Evolutionary conservation across 1,284 basidiomycete species (phyloP).

Genomic region (Bondarzewia mesenterica): DNA sequence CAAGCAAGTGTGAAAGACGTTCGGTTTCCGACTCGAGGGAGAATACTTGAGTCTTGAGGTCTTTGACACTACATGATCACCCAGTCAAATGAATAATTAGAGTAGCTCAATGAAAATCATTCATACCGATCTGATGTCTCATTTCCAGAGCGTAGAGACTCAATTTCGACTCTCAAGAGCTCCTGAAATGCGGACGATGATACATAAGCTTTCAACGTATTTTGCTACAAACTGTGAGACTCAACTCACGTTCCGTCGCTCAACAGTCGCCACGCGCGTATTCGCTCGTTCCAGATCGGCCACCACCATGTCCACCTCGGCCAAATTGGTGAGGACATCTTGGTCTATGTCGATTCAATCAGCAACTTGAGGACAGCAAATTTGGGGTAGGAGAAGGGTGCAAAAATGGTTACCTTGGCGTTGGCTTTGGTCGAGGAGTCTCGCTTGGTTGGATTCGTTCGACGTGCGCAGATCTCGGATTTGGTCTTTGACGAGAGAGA

Average conservation of each 20-base stretch:
- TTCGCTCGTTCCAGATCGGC: conserved; percentile 92
- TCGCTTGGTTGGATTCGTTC: conserved; percentile 88
- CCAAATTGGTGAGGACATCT: conserved; percentile 81
- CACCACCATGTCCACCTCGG: conserved; percentile 88
- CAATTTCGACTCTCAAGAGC: conserved; percentile 87
- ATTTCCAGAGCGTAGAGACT: conserved; percentile 75
- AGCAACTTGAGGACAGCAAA: not conserved
- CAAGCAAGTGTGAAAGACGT: conserved; percentile 60
- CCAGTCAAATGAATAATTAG: conserved; percentile 1
- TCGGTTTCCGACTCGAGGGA: conserved; percentile 72
- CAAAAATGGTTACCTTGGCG: conserved; percentile 56
- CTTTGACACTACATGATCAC: conserved; percentile 47
- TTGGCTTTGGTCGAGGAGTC: conserved; percentile 81
- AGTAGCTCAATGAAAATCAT: not conserved
- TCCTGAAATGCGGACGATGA: conserved; percentile 45
- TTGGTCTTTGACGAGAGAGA: conserved; percentile 80
- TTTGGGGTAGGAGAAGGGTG: not conserved
- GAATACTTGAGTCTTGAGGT: conserved; percentile 62
- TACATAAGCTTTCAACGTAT: not conserved
- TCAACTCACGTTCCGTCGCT: conserved; percentile 75
- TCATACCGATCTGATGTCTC: conserved; percentile 68
- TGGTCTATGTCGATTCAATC: conserved; percentile 53
- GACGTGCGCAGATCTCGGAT: conserved; percentile 83
- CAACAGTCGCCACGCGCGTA: conserved; percentile 84
- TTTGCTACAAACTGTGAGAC: not conserved